Base-by-base conservation (phyloP, 2,329 filamentous ascomycete species). In the Raffaelea deltoideospora region DNA sequence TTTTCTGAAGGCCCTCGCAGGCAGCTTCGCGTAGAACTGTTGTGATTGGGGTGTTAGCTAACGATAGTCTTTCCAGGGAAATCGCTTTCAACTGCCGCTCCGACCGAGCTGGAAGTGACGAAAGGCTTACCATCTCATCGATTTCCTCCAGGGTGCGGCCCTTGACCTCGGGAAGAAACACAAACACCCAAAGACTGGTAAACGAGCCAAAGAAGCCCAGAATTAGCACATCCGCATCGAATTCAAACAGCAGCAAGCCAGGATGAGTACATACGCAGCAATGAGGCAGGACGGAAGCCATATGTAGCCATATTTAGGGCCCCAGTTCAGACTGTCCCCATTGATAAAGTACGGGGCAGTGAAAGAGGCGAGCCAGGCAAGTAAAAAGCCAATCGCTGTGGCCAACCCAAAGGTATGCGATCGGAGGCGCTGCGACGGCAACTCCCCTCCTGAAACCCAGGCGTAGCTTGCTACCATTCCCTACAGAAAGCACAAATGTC, bases 321-420 rank as follows among this genome's bases (percentile, higher is more conserved):
- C 69, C 69, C 69, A 75, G 44, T 66, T 63, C 28, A 75, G 50
- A 1, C 62, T 50, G 13, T 54, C 49, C 0, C 65, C 64, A 43
- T 73, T 73, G 51, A 75, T 73, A 45, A 74, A 74, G 45, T 73
- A 72, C 0, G 68, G 69, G 3, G 68, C 67, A 0, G 69, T 73
- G 44, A 72, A 73, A 0, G 66, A 70, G 0, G 66, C 65, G 7
- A 69, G 55, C 69, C 69, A 72, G 10, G 68, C 68, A 2, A 65
- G 62, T 10, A 71, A 54, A 49, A 73, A 73, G 0, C 64, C 67
- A 18, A 68, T 52, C 4, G 65, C 63, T 0, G 67, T 63, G 1
- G 69, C 68, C 2, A 68, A 48, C 28, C 69, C 69, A 38, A 74
- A 72, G 0, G 69, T 73, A 43, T 72, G 66, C 0, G 61, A 65